Evolutionary conservation across 306 rosid species (phyloP).

Genomic region (Acacia crassicarpa): DNA sequence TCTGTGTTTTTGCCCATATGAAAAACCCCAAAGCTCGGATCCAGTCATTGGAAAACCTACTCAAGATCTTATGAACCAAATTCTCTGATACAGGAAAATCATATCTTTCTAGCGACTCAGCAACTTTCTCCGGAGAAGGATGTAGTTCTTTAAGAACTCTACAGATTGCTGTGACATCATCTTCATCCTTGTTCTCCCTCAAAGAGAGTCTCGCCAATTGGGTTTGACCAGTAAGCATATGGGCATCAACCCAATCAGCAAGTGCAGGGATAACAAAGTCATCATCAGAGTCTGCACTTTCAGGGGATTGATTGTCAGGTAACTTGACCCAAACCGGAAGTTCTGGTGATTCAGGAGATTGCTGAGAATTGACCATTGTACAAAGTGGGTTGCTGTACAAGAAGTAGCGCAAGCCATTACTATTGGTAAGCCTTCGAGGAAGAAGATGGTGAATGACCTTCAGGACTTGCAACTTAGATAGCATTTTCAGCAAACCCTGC

Average conservation of each 20-base stretch:
- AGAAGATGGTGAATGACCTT: slow-evolving; percentile 24
- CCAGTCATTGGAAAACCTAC: slow-evolving; percentile 69
- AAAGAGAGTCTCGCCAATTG: slow-evolving; percentile 16
- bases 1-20: slow-evolving; percentile 75
- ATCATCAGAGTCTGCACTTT: slow-evolving; percentile 34
- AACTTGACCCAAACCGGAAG: slow-evolving; percentile 69
- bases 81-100: slow-evolving; percentile 36
- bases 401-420: slow-evolving; percentile 16
- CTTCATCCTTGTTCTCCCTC: slow-evolving; percentile 5
- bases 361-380: slow-evolving; percentile 37
- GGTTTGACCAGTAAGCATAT: slow-evolving; percentile 25
- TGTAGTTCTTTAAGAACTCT: slow-evolving; percentile 45
- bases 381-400: slow-evolving; percentile 40
- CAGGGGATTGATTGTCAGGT: slow-evolving; percentile 38
- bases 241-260: slow-evolving; percentile 66
- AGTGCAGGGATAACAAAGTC: slow-evolving; percentile 83
- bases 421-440: slow-evolving; percentile 21
- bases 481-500: slow-evolving; percentile 36
- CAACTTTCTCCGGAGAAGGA: slow-evolving; percentile 51
- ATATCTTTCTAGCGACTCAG: slow-evolving; percentile 43
- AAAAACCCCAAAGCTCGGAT: slow-evolving; percentile 66
- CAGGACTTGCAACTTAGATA: slow-evolving; percentile 35
- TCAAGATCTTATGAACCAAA: slow-evolving; percentile 58
- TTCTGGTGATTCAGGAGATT: slow-evolving; percentile 53
- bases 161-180: slow-evolving; percentile 46